phyloP scores from a whole-genome alignment of 2,329 filamentous ascomycete species.

The Alternaria gansuensis region DNA sequence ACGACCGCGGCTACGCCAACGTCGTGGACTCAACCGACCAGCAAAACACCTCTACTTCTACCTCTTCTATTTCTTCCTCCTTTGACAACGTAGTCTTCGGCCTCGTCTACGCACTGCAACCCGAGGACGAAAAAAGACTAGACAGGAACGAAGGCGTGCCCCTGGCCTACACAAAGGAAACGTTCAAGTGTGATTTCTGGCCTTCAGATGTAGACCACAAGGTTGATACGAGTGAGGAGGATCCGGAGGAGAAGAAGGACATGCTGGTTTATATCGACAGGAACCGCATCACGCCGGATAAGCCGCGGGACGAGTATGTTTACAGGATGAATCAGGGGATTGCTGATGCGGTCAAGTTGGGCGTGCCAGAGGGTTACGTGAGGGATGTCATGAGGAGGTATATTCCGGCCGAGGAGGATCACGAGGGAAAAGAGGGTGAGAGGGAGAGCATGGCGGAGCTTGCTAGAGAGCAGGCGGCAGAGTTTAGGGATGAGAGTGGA shows the following conservation, averaged over 20 bases:
- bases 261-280: constrained; percentile 70
- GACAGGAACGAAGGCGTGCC: constrained; percentile 69
- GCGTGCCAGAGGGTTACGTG: constrained; percentile 66
- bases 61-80: too few species aligned
- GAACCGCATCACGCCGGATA: constrained; percentile 50
- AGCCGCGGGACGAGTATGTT: constrained; percentile 67
- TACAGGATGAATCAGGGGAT: constrained; percentile 71
- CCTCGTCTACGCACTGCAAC: constrained; percentile 44
- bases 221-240: constrained; percentile 34
- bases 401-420: constrained; percentile 50
- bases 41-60: constrained; percentile 2
- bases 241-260: constrained; percentile 31
- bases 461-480: constrained; percentile 51
- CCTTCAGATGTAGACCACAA: constrained; percentile 6
- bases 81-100: constrained; percentile 42
- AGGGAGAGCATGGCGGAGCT: constrained; percentile 25
- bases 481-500: constrained; percentile 48
- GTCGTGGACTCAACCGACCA: constrained; percentile 56
- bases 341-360: constrained; percentile 63
- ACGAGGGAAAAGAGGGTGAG: constrained; percentile 27
- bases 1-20: constrained; percentile 72
- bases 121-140: constrained; percentile 41
- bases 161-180: constrained; percentile 65
- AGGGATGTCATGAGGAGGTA: constrained; percentile 63
- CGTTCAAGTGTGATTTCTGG: constrained; percentile 58